Evolutionary conservation across 192 early-diverging fungal species (phyloP).

Genomic region (Podila horticola): DNA sequence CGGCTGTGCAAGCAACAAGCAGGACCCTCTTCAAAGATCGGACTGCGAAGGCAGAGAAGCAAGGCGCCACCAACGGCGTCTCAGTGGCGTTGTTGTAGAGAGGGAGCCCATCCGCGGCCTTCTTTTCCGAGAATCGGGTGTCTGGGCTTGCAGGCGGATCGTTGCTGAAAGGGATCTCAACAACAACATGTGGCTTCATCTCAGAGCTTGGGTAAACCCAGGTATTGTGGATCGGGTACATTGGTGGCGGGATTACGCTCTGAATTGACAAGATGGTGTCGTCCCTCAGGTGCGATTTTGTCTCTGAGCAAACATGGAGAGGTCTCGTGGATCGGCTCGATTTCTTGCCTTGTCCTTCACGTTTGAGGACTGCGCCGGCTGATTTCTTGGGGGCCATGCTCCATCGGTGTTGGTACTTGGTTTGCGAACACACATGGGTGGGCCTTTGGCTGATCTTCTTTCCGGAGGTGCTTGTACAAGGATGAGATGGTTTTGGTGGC

Average conservation of each 20-base stretch:
- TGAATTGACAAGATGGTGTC: not conserved
- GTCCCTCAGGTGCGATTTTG: not conserved
- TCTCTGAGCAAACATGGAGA: not conserved
- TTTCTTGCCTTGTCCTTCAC: not conserved
- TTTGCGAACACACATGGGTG: not conserved
- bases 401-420: not conserved
- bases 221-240: too few relatives aligned
- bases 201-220: not conserved
- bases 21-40: not conserved
- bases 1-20: not conserved
- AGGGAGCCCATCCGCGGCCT: not conserved
- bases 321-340: not conserved
- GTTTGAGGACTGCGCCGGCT: not conserved
- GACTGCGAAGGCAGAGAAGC: not conserved
- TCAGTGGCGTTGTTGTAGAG: not conserved
- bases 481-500: too few relatives aligned
- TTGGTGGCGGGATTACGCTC: too few relatives aligned
- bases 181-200: not conserved
- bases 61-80: not conserved
- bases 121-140: not conserved
- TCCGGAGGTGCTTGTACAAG: too few relatives aligned
- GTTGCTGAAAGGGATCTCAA: not conserved
- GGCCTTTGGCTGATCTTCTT: not conserved
- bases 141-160: not conserved
- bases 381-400: not conserved